phyloP scores from a whole-genome alignment of 139 green algal species.

The Tetradesmus obliquus region DNA sequence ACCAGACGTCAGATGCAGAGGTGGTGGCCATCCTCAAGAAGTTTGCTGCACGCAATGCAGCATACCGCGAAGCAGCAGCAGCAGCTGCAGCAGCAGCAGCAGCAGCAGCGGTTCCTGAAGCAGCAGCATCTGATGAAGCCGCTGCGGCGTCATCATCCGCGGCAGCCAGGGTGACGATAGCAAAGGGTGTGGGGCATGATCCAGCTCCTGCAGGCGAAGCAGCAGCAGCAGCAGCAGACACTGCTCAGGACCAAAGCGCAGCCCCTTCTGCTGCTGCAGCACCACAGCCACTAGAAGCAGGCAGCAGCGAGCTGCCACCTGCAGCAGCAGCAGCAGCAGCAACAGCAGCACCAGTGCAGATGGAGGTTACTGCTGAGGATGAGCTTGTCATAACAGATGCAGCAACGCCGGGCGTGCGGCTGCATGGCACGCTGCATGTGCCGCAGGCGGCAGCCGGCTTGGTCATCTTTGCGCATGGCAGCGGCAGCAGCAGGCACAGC shows the following conservation, averaged over 20 bases:
- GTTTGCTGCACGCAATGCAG: not conserved
- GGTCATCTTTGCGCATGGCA: conserved; percentile 49
- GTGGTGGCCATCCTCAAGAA: conserved; percentile 33
- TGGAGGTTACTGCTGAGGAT: not conserved
- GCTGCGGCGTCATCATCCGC: not conserved
- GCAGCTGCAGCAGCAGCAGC: conserved; percentile 12
- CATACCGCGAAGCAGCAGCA: conserved; percentile 22
- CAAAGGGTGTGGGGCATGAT: not conserved
- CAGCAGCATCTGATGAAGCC: not conserved
- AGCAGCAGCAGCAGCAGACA: not conserved
- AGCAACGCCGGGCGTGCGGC: not conserved
- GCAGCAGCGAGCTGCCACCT: conserved; percentile 5
- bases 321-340: conserved; percentile 33
- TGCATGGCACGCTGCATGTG: conserved; percentile 20
- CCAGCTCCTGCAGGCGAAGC: not conserved
- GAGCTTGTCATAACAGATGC: conserved; percentile 9
- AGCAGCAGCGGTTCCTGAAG: not conserved
- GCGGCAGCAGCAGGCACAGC: conserved; percentile 50
- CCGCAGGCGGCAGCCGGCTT: conserved; percentile 17
- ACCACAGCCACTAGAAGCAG: not conserved
- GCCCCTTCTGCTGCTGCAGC: not conserved
- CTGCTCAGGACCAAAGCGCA: not conserved
- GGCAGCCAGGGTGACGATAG: not conserved
- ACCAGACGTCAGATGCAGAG: conserved; percentile 43
- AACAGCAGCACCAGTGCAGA: not conserved